Evolutionary conservation across 2,329 filamentous ascomycete genomes (phyloP), one percentile per base, ranked within the genome.

Genomic region (Colletotrichum zoysiae): DNA sequence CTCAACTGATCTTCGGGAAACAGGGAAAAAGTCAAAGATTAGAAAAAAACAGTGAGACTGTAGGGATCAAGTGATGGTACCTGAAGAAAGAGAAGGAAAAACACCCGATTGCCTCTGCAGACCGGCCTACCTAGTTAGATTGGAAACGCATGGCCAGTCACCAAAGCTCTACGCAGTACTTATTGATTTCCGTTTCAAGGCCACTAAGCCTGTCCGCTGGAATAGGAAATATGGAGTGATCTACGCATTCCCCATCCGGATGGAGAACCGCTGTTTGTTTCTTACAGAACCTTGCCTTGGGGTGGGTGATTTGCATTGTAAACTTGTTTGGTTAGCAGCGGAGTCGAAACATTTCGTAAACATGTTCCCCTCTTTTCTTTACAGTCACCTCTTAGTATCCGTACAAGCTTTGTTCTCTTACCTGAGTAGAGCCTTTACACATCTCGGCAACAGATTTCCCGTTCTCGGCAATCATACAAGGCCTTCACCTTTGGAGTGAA

Each of bases 261-360:
- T 12, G 11, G 12, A 38, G 46, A 12, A 23, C 59, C 59, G 26
- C 44, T 38, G 8, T 61, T 61, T 48, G 57, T 60, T 60, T 60
- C 40, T 60, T 20, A 16, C 23, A 30, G 5, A 18, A 30, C 6
- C 23, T 30, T 53, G 23, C n/a, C n/a, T n/a, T 9, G 9, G 18
- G 23, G 48, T 6, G 5, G 18, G 18, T 16, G 48, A 51, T 51
- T 23, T 50, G 48, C 23, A 50, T 23, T 4, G 40, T 26, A 26
- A 26, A 26, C 26, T 6, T 14, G 3, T 12, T 9, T 18, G 20
- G 42, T 23, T 3, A 11, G 23, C 23, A 30, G 14, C 26, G 26
- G 23, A 30, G 16, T 53, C 16, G 26, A 53, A 53, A 53, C 50
- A 20, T 30, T 30, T 20, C 14, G 26, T 11, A 18, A 18, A 9